Evolutionary conservation across 2,329 filamentous ascomycete genomes (phyloP), one percentile per base, ranked within the genome.

Genomic region (Ascochyta rabiei): DNA sequence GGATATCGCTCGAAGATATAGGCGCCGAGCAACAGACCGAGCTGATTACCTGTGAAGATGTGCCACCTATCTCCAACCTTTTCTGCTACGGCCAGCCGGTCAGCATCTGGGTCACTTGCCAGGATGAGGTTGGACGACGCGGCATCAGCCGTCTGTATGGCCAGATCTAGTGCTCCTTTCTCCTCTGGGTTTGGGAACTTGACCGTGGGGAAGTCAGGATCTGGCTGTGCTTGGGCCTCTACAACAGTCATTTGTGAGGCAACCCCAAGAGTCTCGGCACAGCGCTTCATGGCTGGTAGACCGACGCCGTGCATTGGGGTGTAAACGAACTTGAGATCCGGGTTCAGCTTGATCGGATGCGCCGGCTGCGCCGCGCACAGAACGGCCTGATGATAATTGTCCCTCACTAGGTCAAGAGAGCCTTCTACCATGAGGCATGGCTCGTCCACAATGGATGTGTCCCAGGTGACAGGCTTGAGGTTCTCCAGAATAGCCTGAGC

Each of bases 151-250:
- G 80, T 80, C 57, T 78, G 67, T 44, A 85, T 84, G 1, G 86
- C 82, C 30, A 87, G 75, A 62, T 86, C 80, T 12, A 88, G 72
- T 2, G 86, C 84, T 6, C 85, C 85, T 52, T 81, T 81, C 64
- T 88, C 86, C 67, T 88, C 86, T 0, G 86, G 86, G 61, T 88
- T 88, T 0, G 86, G 86, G 58, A 87, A 88, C 23, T 80, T 79
- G 13, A 88, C 84, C 0, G 85, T 88, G 0, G 85, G 83, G 50
- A 88, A 88, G 51, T 86, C 80, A 0, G 85, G 84, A 63, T 88
- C 80, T 6, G 86, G 85, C n/a, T 81, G 64, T 30, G 80, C 78
- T 69, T 87, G 84, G 4, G 72, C 74, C 42, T 75, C 64, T 4
- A 84, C 81, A 16, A 82, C 71, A 8, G 75, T 70, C 78, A 83